phyloP scores from a whole-genome alignment of 2,329 filamentous ascomycete species.

The Incumbomyces delicatus region DNA sequence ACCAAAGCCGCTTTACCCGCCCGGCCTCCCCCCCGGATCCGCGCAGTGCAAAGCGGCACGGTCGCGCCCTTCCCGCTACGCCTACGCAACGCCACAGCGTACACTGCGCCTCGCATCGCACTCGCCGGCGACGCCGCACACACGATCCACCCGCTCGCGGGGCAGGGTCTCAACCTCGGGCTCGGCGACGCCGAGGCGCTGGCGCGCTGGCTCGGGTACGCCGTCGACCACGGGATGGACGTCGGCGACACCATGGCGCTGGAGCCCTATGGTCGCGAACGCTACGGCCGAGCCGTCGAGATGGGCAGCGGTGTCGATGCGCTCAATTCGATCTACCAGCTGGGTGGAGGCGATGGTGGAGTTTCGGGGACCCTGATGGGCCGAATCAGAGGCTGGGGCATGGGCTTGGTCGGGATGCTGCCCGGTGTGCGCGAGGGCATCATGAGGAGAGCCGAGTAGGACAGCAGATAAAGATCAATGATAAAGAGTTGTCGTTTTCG shows the following conservation, averaged over 20 bases:
- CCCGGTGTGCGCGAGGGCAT: constrained; percentile 18
- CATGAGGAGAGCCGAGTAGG: constrained; percentile 17
- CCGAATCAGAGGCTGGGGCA: constrained; percentile 15
- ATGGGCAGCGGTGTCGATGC: constrained; percentile 18
- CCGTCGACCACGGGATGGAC: constrained; percentile 76
- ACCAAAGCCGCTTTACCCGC: constrained; percentile 40
- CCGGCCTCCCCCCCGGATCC: constrained; percentile 55
- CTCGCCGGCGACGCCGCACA: constrained; percentile 92
- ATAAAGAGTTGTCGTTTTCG: too few relatives aligned
- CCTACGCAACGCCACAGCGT: constrained; percentile 87
- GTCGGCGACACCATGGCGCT: constrained; percentile 69
- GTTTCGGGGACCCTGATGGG: constrained; percentile 10
- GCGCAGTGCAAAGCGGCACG: constrained; percentile 64
- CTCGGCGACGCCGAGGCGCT: constrained; percentile 80
- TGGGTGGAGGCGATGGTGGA: constrained; percentile 13
- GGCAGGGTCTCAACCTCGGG: constrained; percentile 89
- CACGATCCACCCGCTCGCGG: constrained; percentile 86
- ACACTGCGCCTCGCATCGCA: constrained; percentile 80
- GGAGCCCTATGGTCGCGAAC: constrained; percentile 69
- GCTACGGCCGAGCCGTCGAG: constrained; percentile 51
- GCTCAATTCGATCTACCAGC: constrained; percentile 18
- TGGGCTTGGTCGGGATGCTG: constrained; percentile 14
- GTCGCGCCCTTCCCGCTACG: constrained; percentile 85
- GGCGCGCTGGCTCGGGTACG: constrained; percentile 61
- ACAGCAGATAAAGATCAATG: too few relatives aligned